These are phyloP conservation scores for Sugiyamaella neomexicana DNA, from an alignment of 1,139 yeast genomes.

Conservation along the genomic window DNA sequence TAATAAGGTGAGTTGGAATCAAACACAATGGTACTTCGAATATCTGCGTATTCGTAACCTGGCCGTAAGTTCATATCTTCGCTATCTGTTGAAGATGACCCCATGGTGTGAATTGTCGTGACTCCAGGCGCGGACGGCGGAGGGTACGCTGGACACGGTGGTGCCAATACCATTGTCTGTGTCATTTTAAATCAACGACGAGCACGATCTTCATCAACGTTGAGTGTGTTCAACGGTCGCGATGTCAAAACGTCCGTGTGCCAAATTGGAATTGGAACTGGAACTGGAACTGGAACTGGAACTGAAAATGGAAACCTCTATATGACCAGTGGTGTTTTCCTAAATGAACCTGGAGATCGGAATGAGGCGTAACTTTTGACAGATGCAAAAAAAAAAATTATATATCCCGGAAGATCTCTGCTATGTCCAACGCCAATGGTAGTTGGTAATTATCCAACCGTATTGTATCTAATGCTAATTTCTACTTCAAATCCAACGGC, in stretches of 20 bases:
- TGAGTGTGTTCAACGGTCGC: too few relatives aligned
- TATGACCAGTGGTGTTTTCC: background rate
- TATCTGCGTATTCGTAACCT: background rate
- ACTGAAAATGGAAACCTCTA: background rate
- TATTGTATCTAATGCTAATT: too few relatives aligned
- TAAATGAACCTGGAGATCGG: constrained; percentile 10
- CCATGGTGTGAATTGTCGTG: background rate
- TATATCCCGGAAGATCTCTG: constrained; percentile 1
- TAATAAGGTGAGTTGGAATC: constrained; percentile 41
- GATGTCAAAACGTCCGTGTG: background rate
- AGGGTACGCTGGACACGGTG: background rate
- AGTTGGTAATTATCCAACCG: too few relatives aligned
- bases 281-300: background rate
- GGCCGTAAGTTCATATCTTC: background rate
- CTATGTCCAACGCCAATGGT: background rate
- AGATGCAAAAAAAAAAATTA: background rate
- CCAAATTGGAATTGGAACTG: background rate
- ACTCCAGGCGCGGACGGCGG: constrained; percentile 3
- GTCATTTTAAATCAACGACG: background rate
- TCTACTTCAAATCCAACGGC: too few relatives aligned
- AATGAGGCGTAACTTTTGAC: constrained; percentile 7
- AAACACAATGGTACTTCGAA: constrained; percentile 28
- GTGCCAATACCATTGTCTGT: constrained; percentile 3
- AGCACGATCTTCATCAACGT: background rate
- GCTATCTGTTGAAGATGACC: background rate